Evolutionary conservation across 2,329 filamentous ascomycete genomes (phyloP).

Genomic region (Fusarium circinatum): DNA sequence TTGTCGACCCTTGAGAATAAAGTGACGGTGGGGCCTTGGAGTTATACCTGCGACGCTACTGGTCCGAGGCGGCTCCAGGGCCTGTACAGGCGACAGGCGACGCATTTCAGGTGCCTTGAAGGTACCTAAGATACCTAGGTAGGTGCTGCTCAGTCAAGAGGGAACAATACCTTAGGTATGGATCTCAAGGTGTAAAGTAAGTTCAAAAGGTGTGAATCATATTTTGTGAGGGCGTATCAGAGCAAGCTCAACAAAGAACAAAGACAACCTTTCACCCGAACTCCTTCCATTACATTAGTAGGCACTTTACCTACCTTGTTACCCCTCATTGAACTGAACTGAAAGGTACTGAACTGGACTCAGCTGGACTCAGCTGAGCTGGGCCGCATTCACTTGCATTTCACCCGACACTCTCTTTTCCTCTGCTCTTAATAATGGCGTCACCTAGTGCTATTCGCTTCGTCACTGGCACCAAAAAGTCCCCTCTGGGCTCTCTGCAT

Average conservation of each 20-base stretch:
- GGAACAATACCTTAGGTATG: not conserved
- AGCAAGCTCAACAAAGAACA: not conserved
- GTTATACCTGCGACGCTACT: not conserved
- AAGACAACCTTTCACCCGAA: not conserved
- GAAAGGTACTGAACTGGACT: not conserved
- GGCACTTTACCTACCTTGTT: not conserved
- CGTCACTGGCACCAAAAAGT: constrained; percentile 60
- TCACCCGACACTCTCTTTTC: not conserved
- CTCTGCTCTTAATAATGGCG: constrained; percentile 40
- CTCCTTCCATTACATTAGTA: not conserved
- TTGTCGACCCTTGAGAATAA: constrained; percentile 23
- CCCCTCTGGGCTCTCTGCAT: constrained; percentile 60
- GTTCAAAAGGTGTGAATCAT: not conserved
- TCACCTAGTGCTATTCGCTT: constrained; percentile 55
- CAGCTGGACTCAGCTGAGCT: not conserved
- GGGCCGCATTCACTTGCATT: not conserved
- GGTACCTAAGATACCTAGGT: not conserved
- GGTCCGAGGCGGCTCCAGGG: constrained; percentile 42
- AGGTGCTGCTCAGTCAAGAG: not conserved
- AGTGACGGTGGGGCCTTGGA: constrained; percentile 23
- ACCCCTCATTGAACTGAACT: constrained; percentile 14
- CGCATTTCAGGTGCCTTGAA: constrained; percentile 17
- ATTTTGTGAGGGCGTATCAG: not conserved
- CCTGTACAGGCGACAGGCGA: constrained; percentile 40
- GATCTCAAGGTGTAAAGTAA: not conserved